Conservation (phyloP, 352 stramenopile species). For the Paralagenidium karlingii region DNA sequence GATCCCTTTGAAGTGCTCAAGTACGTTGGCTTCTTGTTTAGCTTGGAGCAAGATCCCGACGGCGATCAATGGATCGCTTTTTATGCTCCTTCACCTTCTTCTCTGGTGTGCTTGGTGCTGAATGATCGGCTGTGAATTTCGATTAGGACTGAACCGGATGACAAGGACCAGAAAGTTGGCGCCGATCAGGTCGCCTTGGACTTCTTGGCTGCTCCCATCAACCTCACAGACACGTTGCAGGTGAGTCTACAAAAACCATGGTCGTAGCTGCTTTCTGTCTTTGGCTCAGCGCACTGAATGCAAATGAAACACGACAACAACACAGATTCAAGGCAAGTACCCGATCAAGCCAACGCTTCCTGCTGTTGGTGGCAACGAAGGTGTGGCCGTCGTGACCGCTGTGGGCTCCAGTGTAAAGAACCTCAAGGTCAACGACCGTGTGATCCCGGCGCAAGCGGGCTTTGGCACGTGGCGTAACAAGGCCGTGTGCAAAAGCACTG, state of each 20-base stretch:
- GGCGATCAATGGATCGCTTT: no score
- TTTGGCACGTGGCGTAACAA: slow-evolving; percentile 71
- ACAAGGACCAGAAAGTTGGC: slow-evolving; percentile 31
- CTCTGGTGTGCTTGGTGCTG: neutral
- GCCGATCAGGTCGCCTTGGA: slow-evolving; percentile 70
- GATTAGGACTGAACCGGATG: slow-evolving; percentile 47
- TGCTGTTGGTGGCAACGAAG: slow-evolving; percentile 75
- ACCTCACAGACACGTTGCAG: slow-evolving; percentile 80
- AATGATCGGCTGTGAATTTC: slow-evolving; percentile 1
- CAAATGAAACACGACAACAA: no score
- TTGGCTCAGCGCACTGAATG: neutral
- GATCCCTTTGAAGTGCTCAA: slow-evolving; percentile 52
- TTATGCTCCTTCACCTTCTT: neutral
- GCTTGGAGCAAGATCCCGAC: neutral
- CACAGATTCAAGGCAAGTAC: slow-evolving; percentile 65
- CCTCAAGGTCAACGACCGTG: slow-evolving; percentile 79
- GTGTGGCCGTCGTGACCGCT: slow-evolving; percentile 73
- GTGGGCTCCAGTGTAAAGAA: slow-evolving; percentile 69
- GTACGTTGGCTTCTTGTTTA: slow-evolving; percentile 9
- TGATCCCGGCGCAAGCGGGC: slow-evolving; percentile 52
- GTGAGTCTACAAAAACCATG: no score
- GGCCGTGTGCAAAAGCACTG: slow-evolving; percentile 39
- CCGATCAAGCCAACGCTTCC: slow-evolving; percentile 64
- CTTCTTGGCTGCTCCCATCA: slow-evolving; percentile 83
- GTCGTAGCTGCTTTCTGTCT: no score